Conservation (phyloP, 768 basidiomycete species). For the Leccinum boreale region DNA sequence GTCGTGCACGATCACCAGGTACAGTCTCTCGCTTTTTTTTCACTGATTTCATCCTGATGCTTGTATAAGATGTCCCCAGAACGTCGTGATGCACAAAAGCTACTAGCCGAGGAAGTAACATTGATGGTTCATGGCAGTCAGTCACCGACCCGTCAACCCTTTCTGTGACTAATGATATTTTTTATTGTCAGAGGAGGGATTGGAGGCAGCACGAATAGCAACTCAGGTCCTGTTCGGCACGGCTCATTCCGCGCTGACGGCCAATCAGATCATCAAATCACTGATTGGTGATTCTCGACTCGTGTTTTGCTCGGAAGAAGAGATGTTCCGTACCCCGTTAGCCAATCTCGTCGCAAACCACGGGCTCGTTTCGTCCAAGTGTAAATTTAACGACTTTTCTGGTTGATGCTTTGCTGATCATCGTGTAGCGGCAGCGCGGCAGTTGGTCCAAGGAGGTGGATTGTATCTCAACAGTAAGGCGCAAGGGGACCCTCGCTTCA, state of each 20-base stretch:
- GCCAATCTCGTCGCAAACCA: conserved; percentile 59
- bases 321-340: conserved; percentile 53
- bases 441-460: conserved; percentile 61
- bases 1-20: conserved; percentile 62
- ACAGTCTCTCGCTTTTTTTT: background rate
- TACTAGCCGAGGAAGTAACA: conserved; percentile 57
- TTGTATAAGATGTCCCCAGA: conserved; percentile 30
- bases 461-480: conserved; percentile 68
- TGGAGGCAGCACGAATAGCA: conserved; percentile 41
- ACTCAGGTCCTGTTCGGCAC: conserved; percentile 45
- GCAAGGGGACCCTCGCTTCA: conserved; percentile 48
- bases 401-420: conserved; percentile 6
- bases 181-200: conserved; percentile 33
- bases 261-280: conserved; percentile 56
- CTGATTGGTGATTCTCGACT: conserved; percentile 68
- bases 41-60: background rate
- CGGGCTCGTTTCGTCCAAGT: conserved; percentile 58
- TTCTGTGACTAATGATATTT: background rate
- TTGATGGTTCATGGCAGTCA: conserved; percentile 57
- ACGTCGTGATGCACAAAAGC: conserved; percentile 44
- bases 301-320: conserved; percentile 43
- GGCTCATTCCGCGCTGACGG: conserved; percentile 40
- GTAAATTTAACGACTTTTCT: conserved; percentile 38
- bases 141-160: conserved; percentile 11
- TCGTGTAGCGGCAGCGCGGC: conserved; percentile 57